Percentiles rank a stretch among this genome's conserved stretches.
Conservation (phyloP, 257 asterid genomes). For the Nicotiana otophora region DNA sequence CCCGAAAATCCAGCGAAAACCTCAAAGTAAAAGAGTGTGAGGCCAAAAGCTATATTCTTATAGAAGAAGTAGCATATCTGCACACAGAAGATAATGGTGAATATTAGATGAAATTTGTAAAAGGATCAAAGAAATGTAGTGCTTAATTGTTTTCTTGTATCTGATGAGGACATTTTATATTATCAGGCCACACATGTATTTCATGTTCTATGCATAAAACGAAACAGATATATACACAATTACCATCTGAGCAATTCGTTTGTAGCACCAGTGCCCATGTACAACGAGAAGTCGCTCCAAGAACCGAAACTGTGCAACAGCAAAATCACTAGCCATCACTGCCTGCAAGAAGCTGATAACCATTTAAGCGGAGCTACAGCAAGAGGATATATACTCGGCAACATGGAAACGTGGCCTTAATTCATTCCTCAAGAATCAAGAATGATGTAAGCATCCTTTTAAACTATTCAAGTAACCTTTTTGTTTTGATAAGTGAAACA, state of each 20-base stretch:
- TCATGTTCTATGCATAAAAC: not conserved
- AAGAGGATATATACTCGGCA: not conserved
- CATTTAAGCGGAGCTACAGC: constrained; percentile 26
- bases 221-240: constrained; percentile 17
- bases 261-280: constrained; percentile 99
- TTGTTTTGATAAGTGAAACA: not conserved
- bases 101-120: constrained; percentile 7
- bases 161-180: not conserved
- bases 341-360: constrained; percentile 64
- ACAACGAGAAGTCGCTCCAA: constrained; percentile 96
- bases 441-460: not conserved
- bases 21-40: constrained; percentile 94
- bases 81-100: constrained; percentile 13
- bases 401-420: not conserved
- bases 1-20: constrained; percentile 94
- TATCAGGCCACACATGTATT: not conserved
- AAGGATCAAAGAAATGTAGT: not conserved
- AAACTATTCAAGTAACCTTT: not conserved
- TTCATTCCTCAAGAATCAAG: not conserved
- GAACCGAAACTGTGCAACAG: constrained; percentile 92
- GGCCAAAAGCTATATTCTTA: constrained; percentile 96
- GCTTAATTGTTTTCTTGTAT: not conserved
- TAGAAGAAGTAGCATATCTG: constrained; percentile 99
- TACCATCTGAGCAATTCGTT: constrained; percentile 99
- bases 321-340: constrained; percentile 98